phyloP scores from a whole-genome alignment of 352 stramenopile genomes.

The Vaucheria bursata region DNA sequence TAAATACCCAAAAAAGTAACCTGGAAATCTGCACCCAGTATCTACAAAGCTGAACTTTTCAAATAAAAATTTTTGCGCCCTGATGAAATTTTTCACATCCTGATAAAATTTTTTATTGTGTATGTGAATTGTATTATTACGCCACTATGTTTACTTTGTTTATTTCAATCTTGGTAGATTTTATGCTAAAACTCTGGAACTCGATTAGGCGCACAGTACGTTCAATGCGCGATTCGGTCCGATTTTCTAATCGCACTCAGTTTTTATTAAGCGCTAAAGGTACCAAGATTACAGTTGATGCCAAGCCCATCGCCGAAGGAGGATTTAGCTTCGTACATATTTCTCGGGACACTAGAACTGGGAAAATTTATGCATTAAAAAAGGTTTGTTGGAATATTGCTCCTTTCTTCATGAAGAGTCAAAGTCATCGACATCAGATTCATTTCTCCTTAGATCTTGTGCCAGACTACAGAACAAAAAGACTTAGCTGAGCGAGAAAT shows the following conservation, averaged over 20 bases:
- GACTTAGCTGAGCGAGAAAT: conserved; percentile 69
- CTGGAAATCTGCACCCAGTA: no score
- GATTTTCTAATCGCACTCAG: neutral
- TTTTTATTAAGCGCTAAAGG: neutral
- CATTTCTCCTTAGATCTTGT: conserved; percentile 8
- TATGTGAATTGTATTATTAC: no score
- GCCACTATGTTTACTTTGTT: no score
- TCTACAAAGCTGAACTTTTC: no score
- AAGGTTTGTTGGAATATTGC: conserved; percentile 54
- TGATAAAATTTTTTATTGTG: no score
- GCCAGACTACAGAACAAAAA: conserved; percentile 55
- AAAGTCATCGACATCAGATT: neutral
- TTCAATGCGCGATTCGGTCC: neutral
- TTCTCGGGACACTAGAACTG: conserved; percentile 60
- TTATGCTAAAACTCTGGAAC: no score
- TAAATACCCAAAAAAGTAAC: no score
- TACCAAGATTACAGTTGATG: conserved; percentile 28
- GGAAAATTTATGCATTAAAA: conserved; percentile 71
- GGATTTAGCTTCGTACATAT: conserved; percentile 73
- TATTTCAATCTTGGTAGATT: no score
- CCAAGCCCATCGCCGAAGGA: conserved; percentile 59
- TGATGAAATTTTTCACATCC: no score
- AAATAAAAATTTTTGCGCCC: no score
- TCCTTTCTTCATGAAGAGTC: neutral
- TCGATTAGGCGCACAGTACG: neutral